Evolutionary conservation across 768 basidiomycete genomes (phyloP), one percentile per base, ranked within the genome.

Genomic region (Mycena leptocephala): DNA sequence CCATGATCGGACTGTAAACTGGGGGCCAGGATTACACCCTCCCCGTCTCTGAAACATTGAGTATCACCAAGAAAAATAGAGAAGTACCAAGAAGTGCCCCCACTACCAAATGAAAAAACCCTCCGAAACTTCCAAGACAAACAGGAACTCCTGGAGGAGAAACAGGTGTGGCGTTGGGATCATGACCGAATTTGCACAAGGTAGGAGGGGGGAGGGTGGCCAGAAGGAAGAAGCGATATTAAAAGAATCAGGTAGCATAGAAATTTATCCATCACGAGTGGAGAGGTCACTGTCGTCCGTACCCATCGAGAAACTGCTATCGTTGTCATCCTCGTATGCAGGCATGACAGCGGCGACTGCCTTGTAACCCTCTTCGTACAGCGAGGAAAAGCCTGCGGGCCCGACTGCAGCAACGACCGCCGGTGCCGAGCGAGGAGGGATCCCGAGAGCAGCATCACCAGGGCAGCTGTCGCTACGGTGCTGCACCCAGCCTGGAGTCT

Each of bases 401-500:
- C 69, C 56, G 0, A 70, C 69, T 0, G 69, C 37, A 22, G 69
- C 69, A 8, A 70, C 18, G 14, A 70, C 69, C 10, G 41, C 26
- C 3, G 58, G 41, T 11, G 69, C 7, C 18, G 37, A 69, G 24
- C 67, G 33, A 24, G 69, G 69, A 5, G 58, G 69, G 9, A 70
- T 70, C 1, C 56, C 56, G 22, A 43, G 56, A 6, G 56, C 58
- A 20, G 58, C 10, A 35, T 70, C 56, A 18, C 69, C 41, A 5
- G 68, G 68, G 28, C 68, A 69, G 55, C 32, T 69, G 55, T 69
- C 53, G 55, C 68, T 69, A 9, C 59, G 58, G 26, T 70, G 70
- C 26, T 62, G 61, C 1, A 51, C 33, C 70, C 58, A 70, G 22
- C 68, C 55, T 3, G 39, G 68, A 0, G 18, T 70, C 41, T 30